These are phyloP conservation scores for Paradendryphiella salina DNA, from an alignment of 2,329 filamentous ascomycete genomes.

Conservation along the genomic window DNA sequence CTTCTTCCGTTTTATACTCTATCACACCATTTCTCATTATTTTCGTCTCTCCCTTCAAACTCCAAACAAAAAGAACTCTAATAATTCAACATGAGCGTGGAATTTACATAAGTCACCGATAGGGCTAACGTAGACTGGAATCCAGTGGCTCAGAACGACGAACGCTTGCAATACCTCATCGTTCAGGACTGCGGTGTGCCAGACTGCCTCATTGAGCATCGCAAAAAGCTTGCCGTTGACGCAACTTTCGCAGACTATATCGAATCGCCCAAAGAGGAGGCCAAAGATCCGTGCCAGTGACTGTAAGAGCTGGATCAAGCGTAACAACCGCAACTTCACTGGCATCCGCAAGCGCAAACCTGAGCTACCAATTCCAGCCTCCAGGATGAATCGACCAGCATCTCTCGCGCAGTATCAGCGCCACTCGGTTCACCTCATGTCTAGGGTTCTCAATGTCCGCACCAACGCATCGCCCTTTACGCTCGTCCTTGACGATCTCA, in stretches of 20 bases:
- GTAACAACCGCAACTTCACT: constrained; percentile 14
- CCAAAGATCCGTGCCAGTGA: constrained; percentile 1
- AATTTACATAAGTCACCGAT: background rate
- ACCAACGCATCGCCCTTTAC: constrained; percentile 86
- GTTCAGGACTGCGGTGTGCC: constrained; percentile 6
- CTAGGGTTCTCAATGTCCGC: constrained; percentile 76
- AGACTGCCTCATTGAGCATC: constrained; percentile 13
- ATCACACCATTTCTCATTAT: background rate
- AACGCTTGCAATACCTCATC: constrained; percentile 5
- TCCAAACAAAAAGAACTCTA: background rate
- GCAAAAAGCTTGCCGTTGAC: background rate
- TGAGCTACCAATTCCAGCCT: constrained; percentile 15
- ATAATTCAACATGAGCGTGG: background rate
- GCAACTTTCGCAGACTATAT: background rate
- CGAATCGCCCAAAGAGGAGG: background rate
- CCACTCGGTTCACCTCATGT: constrained; percentile 81
- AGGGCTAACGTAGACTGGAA: constrained; percentile 14
- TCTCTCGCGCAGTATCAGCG: constrained; percentile 66
- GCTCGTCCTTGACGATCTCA: constrained; percentile 79
- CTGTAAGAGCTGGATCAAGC: constrained; percentile 23
- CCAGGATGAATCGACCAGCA: constrained; percentile 28
- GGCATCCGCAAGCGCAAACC: constrained; percentile 24
- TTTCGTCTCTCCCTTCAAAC: background rate
- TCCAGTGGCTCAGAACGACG: constrained; percentile 8
- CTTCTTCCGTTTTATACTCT: background rate